Conservation (phyloP, 106 monocot species). For the Ottelia alismoides region DNA sequence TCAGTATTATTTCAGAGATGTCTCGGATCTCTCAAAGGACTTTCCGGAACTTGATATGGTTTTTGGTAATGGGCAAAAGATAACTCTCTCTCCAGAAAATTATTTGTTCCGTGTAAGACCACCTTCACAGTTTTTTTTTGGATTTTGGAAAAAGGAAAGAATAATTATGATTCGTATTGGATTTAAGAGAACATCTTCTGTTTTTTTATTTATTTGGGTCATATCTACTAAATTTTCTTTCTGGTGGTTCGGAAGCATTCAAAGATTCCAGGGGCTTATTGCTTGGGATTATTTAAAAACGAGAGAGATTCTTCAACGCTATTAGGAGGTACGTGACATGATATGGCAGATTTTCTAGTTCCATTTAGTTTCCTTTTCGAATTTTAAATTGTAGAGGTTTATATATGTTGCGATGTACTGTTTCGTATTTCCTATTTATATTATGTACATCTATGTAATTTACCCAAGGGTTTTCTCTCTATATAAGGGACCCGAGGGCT, state of each 20-base stretch:
- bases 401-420: too few relatives aligned
- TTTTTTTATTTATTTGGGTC: not conserved
- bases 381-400: too few relatives aligned
- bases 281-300: conserved; percentile 82
- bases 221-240: conserved; percentile 8
- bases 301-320: conserved; percentile 80
- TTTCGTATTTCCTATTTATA: too few relatives aligned
- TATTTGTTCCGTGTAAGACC: conserved; percentile 74
- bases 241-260: conserved; percentile 38
- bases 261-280: conserved; percentile 83
- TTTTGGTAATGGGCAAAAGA: conserved; percentile 62
- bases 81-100: conserved; percentile 78
- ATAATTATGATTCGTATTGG: too few relatives aligned
- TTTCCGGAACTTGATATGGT: conserved; percentile 89
- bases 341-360: too few relatives aligned
- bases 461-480: too few relatives aligned
- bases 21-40: conserved; percentile 33
- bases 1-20: conserved; percentile 29
- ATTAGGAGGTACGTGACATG: conserved; percentile 47
- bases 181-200: not conserved
- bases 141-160: too few relatives aligned
- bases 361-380: too few relatives aligned
- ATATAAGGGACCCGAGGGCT: too few relatives aligned
- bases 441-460: too few relatives aligned
- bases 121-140: too few relatives aligned